Base-by-base conservation (phyloP, 176 grass and related monocot species). In the Thalia dealbata region DNA sequence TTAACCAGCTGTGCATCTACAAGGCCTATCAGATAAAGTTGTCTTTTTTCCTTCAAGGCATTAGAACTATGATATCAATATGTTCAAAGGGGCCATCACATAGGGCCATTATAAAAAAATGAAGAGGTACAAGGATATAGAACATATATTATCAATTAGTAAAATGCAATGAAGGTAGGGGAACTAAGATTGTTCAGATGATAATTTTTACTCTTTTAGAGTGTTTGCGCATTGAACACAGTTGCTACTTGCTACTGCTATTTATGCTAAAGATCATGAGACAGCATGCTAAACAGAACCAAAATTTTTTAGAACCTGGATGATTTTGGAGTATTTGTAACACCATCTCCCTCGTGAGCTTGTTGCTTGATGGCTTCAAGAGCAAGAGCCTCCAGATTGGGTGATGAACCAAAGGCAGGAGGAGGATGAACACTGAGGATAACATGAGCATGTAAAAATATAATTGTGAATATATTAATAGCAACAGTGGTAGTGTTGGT, bases 361-460 rank as follows among this genome's bases (percentile, higher is more conserved):
- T 83, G 76, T 50, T 44, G 45, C 21, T 65, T 79, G 45, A 56
- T 76, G 52, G 75, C 66, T 67, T 91, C 89, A 0, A 79, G 73
- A 3, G 22, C 89, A 78, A 90, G 78, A 0, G 56, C 84, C 75
- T 89, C 86, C 7, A 92, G 60, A 84, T 92, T 90, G 71, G 86
- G 78, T 5, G 84, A 85, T 12, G 78, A 96, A 62, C 84, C 84
- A 73, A 92, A 92, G 3, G 78, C 84, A 61, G 86, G 86, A 73
- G 81, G 80, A 55, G 92, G 80, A 50, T 89, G 84, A 59, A 75
- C 21, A 73, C 84, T 96, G 80, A 77, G 11, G 28, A 64, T 32
- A 19, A n/a, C 11, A 43, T 45, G 10, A 9, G 38, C 3, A 6
- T 22, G 65, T 43, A 23, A 68, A 44, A 43, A 43, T 35, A 68